Evolutionary conservation across 768 basidiomycete genomes (phyloP).

Genomic region (Termitomyces sp.): DNA sequence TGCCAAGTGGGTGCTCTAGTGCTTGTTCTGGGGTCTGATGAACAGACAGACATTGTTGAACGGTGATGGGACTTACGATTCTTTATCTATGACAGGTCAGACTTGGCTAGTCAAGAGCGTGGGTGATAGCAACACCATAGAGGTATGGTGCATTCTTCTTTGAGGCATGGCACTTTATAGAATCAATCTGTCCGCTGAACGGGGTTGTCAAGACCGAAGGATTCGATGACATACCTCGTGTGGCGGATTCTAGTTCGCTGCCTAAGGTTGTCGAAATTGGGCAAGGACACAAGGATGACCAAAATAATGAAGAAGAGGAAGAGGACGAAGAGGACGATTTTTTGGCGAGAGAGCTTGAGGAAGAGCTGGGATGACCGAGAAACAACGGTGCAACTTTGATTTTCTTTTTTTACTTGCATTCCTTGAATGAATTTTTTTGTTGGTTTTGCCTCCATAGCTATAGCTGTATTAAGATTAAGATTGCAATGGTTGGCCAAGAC

Average conservation of each 20-base stretch:
- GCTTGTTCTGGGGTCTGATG: slow-evolving; percentile 78
- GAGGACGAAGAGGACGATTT: slow-evolving; percentile 71
- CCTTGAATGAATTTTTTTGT: too few relatives aligned
- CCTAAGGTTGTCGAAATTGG: too few relatives aligned
- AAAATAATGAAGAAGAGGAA: too few relatives aligned
- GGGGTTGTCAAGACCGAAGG: too few relatives aligned
- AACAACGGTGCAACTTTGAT: background rate
- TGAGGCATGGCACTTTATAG: slow-evolving; percentile 23
- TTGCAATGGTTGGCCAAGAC: too few relatives aligned
- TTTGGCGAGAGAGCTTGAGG: slow-evolving; percentile 70
- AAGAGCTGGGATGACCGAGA: slow-evolving; percentile 66
- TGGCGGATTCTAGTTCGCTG: too few relatives aligned
- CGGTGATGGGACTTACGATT: slow-evolving; percentile 55
- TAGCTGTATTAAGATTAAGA: too few relatives aligned
- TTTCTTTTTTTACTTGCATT: background rate
- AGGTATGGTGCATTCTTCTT: slow-evolving; percentile 98
- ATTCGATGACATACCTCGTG: too few relatives aligned
- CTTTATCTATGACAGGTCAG: slow-evolving; percentile 96
- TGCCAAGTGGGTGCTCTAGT: slow-evolving; percentile 97
- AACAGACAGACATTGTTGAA: background rate
- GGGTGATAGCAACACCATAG: slow-evolving; percentile 95
- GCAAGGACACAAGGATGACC: too few relatives aligned
- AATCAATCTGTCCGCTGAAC: slow-evolving; percentile 2
- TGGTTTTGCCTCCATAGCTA: background rate
- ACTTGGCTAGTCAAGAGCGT: slow-evolving; percentile 97